Evolutionary conservation across 2,329 filamentous ascomycete species (phyloP).

Genomic region (Conoideocrella luteorostrata): DNA sequence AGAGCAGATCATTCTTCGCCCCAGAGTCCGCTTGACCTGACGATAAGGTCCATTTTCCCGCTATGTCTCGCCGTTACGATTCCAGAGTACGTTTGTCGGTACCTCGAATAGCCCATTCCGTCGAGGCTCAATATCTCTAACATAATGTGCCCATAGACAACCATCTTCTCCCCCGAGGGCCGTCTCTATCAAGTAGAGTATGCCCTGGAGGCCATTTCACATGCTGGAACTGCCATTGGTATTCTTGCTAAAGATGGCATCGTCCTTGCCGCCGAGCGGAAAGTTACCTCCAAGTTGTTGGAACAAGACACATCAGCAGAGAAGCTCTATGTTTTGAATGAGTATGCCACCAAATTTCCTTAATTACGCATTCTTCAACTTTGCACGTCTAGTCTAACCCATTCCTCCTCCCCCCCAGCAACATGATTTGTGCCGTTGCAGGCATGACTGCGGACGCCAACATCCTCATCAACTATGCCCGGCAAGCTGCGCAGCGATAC

Average conservation of each 20-base stretch:
- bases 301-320: constrained; percentile 99
- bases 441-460: constrained; percentile 99
- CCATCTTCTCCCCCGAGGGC: constrained; percentile 98
- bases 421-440: constrained; percentile 99
- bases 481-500: constrained; percentile 93
- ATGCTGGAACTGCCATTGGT: constrained; percentile 92
- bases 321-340: constrained; percentile 99
- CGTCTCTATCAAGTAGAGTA: constrained; percentile 99
- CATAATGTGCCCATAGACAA: constrained; percentile 58
- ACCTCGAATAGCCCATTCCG: background rate
- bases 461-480: constrained; percentile 99
- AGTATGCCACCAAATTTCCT: constrained; percentile 67
- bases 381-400: background rate
- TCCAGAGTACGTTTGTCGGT: constrained; percentile 65
- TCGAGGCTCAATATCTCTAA: constrained; percentile 4
- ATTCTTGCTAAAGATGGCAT: constrained; percentile 98
- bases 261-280: constrained; percentile 93
- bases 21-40: background rate
- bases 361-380: background rate
- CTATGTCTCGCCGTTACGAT: constrained; percentile 96
- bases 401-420: too few relatives aligned
- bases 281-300: constrained; percentile 97
- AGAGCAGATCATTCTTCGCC: background rate
- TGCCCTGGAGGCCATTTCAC: constrained; percentile 96
- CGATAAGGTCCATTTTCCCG: background rate